Base-by-base conservation (phyloP, 2,329 filamentous ascomycete species). In the Colletotrichum sp. region DNA sequence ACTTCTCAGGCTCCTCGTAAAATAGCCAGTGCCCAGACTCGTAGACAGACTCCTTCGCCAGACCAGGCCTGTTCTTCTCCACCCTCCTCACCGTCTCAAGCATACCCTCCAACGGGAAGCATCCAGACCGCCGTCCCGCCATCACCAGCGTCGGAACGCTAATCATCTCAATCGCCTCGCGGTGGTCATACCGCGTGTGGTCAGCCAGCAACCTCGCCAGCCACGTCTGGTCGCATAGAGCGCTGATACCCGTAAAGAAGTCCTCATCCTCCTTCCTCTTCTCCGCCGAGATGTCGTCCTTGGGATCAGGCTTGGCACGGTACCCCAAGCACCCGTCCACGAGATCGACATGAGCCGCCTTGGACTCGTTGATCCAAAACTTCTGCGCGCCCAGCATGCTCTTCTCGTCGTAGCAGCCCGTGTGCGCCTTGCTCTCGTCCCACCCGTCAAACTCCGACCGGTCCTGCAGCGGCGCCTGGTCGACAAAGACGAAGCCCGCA, bases 401-500 rank as follows among this genome's bases (percentile, higher is more conserved):
- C 24, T 71, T 71, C 79, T 86, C 85, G 64, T 86, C 82, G 67
- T 82, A 86, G 77, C 84, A 86, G 7, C 83, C 83, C 5, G 73
- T 76, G 74, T 86, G 84, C 32, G 83, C 80, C 21, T 69, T 76
- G 55, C 75, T 74, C 43, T 71, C 78, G 70, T 82, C 84, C 84
- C 85, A 86, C 10, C 67, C 75, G 66, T 77, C 81, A 64, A 82
- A 81, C 3, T 59, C 16, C 12, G 81, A 81, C 18, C 83, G 82
- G 69, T 86, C 84, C 78, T 86, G 85, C 66, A 86, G 77, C 55
- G 85, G 85, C 5, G 83, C 84, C 78, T 86, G 85, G 80, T 86
- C 85, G 18, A 85, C 85, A 59, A 86, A 85, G 24, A 83, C 80
- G 48, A 83, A 81, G 0, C 82, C 84, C 0, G 78, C 70, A 38